Evolutionary conservation across 495 filamentous ascomycete species (phyloP), one percentile per base, ranked within the genome.

Genomic region (Polyplosphaeria fusca): DNA sequence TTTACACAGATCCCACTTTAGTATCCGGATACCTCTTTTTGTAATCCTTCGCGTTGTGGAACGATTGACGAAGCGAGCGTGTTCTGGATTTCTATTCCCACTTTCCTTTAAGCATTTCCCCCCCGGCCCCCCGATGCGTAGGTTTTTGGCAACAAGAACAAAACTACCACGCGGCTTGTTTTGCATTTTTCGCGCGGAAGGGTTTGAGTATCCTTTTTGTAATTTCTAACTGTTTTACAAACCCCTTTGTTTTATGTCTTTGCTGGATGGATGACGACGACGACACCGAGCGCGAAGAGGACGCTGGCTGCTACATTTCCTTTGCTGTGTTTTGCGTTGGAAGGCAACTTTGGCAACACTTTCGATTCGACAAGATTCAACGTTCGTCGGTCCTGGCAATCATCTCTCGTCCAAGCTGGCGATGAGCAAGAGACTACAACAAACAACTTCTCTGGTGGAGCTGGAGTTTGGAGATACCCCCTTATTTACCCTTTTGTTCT

Each of bases 401-500:
- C 7, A 35, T 35, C 30, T 7, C 30, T 7, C 35, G 35, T 41
- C 20, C 24, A 24, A 43, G 38, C 32, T 22, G 39, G 32, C 46
- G 45, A 37, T 5, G 2, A 1, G 13, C 55, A 52, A 32, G 25
- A 44, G 24, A 52, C 46, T 44, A 51, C 14, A 44, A 55, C 48
- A 55, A 51, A 51, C 14, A 44, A 55, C 48, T 61, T 61, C 58
- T 61, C 58, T 61, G 58, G 58, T 61, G 58, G 58, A 61, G 58
- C 58, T 61, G 58, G 58, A 61, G 58, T 61, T 61, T 61, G 58
- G 58, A 47, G 58, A 61, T 61, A 61, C 58, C 58, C 58, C 51
- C 28, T 61, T 61, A 51, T 27, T 18, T 47, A 47, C 30, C 23
- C 41, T 52, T 51, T 11, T 42, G 43, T 58, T 38, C 12, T 42